These are phyloP conservation scores for Euptelea pleiosperma DNA, from an alignment of 164 flowering plant species.

Conservation along the genomic window DNA sequence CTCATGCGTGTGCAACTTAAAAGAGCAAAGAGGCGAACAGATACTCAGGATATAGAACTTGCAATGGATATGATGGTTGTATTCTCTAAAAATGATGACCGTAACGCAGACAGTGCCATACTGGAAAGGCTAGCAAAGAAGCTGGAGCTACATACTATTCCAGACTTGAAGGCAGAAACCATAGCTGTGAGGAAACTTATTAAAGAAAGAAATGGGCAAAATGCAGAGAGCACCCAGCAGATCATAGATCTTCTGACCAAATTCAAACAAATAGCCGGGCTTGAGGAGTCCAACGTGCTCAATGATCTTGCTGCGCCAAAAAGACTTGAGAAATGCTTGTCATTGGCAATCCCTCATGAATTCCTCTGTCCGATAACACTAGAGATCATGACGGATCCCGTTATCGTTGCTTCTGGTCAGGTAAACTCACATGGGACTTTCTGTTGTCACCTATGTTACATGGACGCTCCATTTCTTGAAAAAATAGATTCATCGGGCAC, in stretches of 20 bases:
- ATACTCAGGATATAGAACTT: slow-evolving; percentile 78
- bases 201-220: slow-evolving; percentile 39
- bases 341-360: slow-evolving; percentile 56
- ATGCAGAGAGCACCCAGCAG: slow-evolving; percentile 44
- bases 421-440: slow-evolving; percentile 35
- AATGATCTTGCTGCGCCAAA: slow-evolving; percentile 37
- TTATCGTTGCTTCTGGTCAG: slow-evolving; percentile 76
- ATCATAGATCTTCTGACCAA: slow-evolving; percentile 52
- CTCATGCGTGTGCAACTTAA: slow-evolving; percentile 48
- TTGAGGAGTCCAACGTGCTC: slow-evolving; percentile 34
- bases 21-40: slow-evolving; percentile 66
- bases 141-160: slow-evolving; percentile 51
- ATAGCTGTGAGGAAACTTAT: slow-evolving; percentile 48
- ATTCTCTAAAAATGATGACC: slow-evolving; percentile 48
- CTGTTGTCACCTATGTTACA: no score
- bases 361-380: slow-evolving; percentile 75
- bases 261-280: slow-evolving; percentile 53
- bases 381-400: slow-evolving; percentile 83
- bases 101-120: slow-evolving; percentile 72
- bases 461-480: neutral
- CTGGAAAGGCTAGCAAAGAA: slow-evolving; percentile 72
- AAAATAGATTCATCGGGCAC: no score
- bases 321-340: slow-evolving; percentile 32
- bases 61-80: slow-evolving; percentile 89
- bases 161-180: slow-evolving; percentile 55